A percentile compares a stretch with the other conserved stretches of the same genome.
phyloP scores from a whole-genome alignment of 2,329 filamentous ascomycete genomes.

The Botrytis medusae region DNA sequence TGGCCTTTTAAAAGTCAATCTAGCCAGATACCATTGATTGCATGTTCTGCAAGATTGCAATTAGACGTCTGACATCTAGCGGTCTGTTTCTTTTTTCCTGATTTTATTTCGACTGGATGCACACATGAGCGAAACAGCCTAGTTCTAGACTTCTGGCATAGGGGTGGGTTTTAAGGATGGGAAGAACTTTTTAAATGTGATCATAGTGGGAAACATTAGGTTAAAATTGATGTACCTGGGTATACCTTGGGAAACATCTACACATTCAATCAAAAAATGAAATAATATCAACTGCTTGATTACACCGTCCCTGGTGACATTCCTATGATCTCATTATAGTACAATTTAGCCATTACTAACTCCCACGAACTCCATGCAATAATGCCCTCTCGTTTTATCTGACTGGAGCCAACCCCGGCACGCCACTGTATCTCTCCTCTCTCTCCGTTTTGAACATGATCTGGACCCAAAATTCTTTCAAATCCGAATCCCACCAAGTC shows the following conservation, averaged over 20 bases:
- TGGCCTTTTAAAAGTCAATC: conserved; percentile 10
- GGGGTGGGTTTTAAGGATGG: conserved; percentile 17
- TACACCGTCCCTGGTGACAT: conserved; percentile 3
- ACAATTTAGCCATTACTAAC: conserved; percentile 21
- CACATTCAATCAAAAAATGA: conserved; percentile 15
- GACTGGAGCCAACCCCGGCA: conserved; percentile 54
- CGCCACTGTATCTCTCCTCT: conserved; percentile 79
- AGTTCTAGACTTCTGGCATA: conserved; percentile 17
- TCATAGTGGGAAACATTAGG: conserved; percentile 19
- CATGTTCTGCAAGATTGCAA: conserved; percentile 15
- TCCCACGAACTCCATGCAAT: conserved; percentile 15
- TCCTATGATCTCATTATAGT: conserved; percentile 14
- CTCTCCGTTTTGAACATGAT: conserved; percentile 98
- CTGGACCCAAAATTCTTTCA: conserved; percentile 97
- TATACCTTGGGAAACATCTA: not conserved
- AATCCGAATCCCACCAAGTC: conserved; percentile 92
- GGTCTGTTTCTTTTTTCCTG: not conserved
- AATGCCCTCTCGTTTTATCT: conserved; percentile 26
- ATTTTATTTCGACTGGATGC: conserved; percentile 17
- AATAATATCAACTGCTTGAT: conserved; percentile 13
- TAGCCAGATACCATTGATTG: conserved; percentile 15
- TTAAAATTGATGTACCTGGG: conserved; percentile 15
- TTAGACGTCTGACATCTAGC: conserved; percentile 17
- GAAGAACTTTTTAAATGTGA: conserved; percentile 20
- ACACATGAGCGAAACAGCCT: conserved; percentile 18